Conservation (phyloP, 140 eudicot species). For the Flaveria floridana region DNA sequence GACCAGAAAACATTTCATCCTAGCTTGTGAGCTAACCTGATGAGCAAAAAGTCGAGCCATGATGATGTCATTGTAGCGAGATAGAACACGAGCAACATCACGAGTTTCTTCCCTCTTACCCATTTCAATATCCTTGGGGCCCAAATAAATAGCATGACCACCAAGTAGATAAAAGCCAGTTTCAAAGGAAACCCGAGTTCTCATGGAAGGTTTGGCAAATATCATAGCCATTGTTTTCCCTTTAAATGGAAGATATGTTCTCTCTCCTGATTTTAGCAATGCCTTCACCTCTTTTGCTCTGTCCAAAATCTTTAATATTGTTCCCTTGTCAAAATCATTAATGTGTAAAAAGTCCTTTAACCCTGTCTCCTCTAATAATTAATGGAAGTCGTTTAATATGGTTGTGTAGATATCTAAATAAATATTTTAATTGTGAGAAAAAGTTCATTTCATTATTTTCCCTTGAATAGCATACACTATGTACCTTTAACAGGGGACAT, state of each 20-base stretch:
- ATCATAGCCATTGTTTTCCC: slow-evolving; percentile 99
- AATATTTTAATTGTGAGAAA: not conserved
- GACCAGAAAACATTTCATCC: not conserved
- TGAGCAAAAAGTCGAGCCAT: slow-evolving; percentile 99
- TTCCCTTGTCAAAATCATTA: slow-evolving; percentile 69
- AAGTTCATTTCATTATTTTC: not conserved
- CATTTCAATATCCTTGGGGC: slow-evolving; percentile 98
- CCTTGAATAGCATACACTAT: slow-evolving; percentile 5
- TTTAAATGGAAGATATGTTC: slow-evolving; percentile 79
- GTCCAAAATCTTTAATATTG: slow-evolving; percentile 71
- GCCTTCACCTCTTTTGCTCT: slow-evolving; percentile 83
- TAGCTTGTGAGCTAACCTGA: slow-evolving; percentile 58
- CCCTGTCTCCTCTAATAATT: slow-evolving; percentile 51
- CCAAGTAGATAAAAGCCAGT: slow-evolving; percentile 90
- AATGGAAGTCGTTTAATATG: slow-evolving; percentile 1
- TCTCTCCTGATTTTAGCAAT: slow-evolving; percentile 77
- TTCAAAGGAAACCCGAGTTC: slow-evolving; percentile 96
- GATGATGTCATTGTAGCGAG: slow-evolving; percentile 89
- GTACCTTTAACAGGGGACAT: slow-evolving; percentile 42
- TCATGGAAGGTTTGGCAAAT: slow-evolving; percentile 98
- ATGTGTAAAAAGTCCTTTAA: slow-evolving; percentile 67
- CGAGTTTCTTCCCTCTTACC: slow-evolving; percentile 99
- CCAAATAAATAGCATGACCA: slow-evolving; percentile 90
- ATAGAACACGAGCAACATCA: slow-evolving; percentile 91
- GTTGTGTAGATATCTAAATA: slow-evolving; percentile 2